These are phyloP conservation scores for Boletus fagicola DNA, from an alignment of 768 basidiomycete species.

Conservation along the genomic window DNA sequence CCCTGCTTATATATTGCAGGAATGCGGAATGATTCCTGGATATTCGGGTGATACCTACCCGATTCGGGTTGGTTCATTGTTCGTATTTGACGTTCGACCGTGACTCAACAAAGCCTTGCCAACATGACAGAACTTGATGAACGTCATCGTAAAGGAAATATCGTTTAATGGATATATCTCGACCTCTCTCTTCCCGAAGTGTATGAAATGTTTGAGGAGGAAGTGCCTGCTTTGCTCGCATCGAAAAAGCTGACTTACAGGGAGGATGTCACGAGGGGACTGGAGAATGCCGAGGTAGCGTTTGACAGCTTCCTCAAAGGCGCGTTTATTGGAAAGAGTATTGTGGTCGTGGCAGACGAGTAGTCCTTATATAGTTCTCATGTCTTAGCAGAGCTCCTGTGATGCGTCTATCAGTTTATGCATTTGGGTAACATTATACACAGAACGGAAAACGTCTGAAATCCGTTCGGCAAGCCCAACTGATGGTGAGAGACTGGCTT, in stretches of 20 bases:
- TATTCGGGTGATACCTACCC: background rate
- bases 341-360: constrained; percentile 4
- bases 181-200: constrained; percentile 28
- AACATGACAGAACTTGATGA: background rate
- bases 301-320: constrained; percentile 7
- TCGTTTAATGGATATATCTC: constrained; percentile 46
- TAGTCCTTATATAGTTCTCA: background rate
- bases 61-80: background rate
- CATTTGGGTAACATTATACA: background rate
- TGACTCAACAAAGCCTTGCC: background rate
- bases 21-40: background rate
- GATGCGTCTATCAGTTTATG: background rate
- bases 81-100: background rate
- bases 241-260: constrained; percentile 46
- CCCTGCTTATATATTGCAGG: background rate
- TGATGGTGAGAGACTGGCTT: background rate
- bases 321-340: background rate
- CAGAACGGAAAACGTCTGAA: background rate
- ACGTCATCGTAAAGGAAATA: constrained; percentile 33
- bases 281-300: constrained; percentile 33
- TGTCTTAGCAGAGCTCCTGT: too few relatives aligned
- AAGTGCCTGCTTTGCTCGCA: constrained; percentile 40
- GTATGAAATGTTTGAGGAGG: constrained; percentile 41
- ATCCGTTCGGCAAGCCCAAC: background rate
- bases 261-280: constrained; percentile 46